These are phyloP conservation scores for Suhomyces bolitotheri DNA, from an alignment of 1,139 yeast species.

Conservation along the genomic window DNA sequence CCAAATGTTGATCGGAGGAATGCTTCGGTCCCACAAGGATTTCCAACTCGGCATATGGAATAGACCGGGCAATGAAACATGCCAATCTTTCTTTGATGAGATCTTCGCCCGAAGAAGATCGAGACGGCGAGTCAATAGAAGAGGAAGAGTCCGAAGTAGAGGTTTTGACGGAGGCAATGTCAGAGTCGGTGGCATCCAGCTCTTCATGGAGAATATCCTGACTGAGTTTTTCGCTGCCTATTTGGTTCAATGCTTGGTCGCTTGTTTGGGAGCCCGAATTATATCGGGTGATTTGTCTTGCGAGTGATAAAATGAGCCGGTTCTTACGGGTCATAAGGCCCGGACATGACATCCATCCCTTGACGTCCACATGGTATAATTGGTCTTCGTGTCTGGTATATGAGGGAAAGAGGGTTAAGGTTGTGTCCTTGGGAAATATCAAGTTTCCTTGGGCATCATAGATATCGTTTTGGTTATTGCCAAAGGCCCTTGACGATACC, in stretches of 20 bases:
- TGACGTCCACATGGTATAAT: conserved; percentile 56
- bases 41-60: conserved; percentile 54
- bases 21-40: conserved; percentile 50
- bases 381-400: conserved; percentile 48
- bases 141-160: conserved; percentile 9
- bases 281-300: conserved; percentile 64
- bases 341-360: conserved; percentile 75
- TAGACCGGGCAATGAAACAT: conserved; percentile 58
- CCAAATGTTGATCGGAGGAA: conserved; percentile 23
- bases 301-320: conserved; percentile 63
- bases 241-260: conserved; percentile 29
- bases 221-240: conserved; percentile 32
- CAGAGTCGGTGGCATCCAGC: conserved; percentile 15
- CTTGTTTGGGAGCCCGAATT: conserved; percentile 23
- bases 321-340: conserved; percentile 73
- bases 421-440: conserved; percentile 39
- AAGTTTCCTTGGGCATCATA: conserved; percentile 37
- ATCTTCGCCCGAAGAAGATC: conserved; percentile 27
- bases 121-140: conserved; percentile 8
- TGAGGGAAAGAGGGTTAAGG: conserved; percentile 57
- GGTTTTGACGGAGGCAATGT: conserved; percentile 12
- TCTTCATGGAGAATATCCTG: conserved; percentile 26
- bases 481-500: conserved; percentile 40
- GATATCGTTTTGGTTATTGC: conserved; percentile 20
- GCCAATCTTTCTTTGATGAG: conserved; percentile 55